Evolutionary conservation across 495 filamentous ascomycete genomes (phyloP).

Genomic region (Xylaria acuta): DNA sequence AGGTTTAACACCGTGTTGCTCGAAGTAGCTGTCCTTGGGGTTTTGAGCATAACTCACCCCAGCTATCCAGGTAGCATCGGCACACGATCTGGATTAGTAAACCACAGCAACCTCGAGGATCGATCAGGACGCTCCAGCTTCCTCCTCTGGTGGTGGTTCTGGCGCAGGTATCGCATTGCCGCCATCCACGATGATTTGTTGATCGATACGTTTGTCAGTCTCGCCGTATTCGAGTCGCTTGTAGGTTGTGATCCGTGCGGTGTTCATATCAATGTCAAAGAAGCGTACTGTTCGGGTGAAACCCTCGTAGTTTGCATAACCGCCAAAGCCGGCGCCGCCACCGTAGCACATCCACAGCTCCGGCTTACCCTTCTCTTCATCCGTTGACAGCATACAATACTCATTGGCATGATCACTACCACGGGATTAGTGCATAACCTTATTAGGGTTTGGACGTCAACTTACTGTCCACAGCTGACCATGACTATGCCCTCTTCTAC

Average conservation of each 20-base stretch:
- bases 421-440: constrained; percentile 22
- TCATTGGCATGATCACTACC: constrained; percentile 91
- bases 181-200: constrained; percentile 86
- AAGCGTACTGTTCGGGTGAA: constrained; percentile 85
- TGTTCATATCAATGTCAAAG: constrained; percentile 91
- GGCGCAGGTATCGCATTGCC: constrained; percentile 63
- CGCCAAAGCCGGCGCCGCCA: constrained; percentile 87
- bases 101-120: background rate
- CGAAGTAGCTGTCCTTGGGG: background rate
- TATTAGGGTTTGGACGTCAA: constrained; percentile 29
- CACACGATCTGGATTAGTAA: background rate
- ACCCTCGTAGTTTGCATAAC: constrained; percentile 88
- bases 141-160: constrained; percentile 12
- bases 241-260: constrained; percentile 85
- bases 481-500: constrained; percentile 82
- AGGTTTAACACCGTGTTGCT: background rate
- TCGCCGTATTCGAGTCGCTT: constrained; percentile 86
- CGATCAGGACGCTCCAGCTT: background rate
- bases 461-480: constrained; percentile 90
- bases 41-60: background rate
- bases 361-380: constrained; percentile 60
- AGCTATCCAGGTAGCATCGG: constrained; percentile 1
- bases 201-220: constrained; percentile 74
- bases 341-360: constrained; percentile 99
- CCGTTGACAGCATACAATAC: constrained; percentile 78